Evolutionary conservation across 2,329 filamentous ascomycete genomes (phyloP).

Genomic region (Cercospora sojina): DNA sequence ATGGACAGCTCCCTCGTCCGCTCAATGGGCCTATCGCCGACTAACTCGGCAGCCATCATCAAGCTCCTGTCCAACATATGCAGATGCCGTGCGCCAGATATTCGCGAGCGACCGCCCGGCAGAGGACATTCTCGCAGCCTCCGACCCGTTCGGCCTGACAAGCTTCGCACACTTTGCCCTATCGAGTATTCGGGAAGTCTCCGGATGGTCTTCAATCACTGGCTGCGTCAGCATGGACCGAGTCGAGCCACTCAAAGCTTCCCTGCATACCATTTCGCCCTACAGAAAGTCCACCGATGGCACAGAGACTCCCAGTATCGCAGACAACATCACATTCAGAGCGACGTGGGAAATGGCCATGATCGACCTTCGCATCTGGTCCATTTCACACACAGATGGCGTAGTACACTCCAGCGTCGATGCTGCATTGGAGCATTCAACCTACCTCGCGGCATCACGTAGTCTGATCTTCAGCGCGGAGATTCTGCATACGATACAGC

Average conservation of each 20-base stretch:
- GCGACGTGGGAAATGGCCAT: conserved; percentile 5
- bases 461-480: neutral
- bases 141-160: neutral
- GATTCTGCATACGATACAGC: neutral
- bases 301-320: neutral
- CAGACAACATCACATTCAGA: neutral
- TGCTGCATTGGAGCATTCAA: neutral
- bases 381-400: neutral
- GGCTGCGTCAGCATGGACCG: conserved; percentile 1
- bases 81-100: conserved; percentile 8
- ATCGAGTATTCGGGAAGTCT: neutral
- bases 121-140: neutral
- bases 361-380: conserved; percentile 4
- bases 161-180: neutral
- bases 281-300: neutral
- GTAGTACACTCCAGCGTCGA: neutral
- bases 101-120: neutral
- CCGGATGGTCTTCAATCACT: neutral
- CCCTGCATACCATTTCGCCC: neutral
- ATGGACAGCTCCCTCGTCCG: conserved; percentile 43
- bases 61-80: neutral
- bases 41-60: conserved; percentile 16
- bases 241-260: neutral
- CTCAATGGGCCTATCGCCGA: conserved; percentile 40
- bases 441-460: neutral